Evolutionary conservation across 225 moss, liverwort and hornwort genomes (phyloP).

Genomic region (Bryoerythrophyllum caledonicum): DNA sequence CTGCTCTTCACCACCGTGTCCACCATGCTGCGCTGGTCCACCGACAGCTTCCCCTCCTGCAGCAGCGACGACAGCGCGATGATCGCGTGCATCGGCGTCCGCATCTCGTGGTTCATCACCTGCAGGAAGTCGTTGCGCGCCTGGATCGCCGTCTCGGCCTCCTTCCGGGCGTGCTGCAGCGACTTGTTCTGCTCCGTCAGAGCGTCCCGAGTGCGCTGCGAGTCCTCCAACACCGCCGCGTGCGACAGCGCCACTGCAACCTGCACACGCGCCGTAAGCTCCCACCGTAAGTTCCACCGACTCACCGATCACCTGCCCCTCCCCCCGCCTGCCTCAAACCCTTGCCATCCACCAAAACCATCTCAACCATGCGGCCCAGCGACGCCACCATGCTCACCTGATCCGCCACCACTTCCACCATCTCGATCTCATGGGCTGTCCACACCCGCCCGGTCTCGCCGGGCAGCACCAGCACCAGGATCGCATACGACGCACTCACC

Average conservation of each 20-base stretch:
- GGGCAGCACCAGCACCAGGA: slow-evolving; percentile 82
- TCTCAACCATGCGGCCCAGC: not conserved
- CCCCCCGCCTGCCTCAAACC: not conserved
- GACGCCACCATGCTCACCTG: slow-evolving; percentile 51
- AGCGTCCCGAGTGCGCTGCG: slow-evolving; percentile 78
- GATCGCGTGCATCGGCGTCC: slow-evolving; percentile 97
- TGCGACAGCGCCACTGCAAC: slow-evolving; percentile 96
- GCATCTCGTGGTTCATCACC: slow-evolving; percentile 99
- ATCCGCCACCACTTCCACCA: slow-evolving; percentile 95
- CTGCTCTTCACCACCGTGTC: slow-evolving; percentile 96
- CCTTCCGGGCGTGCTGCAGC: slow-evolving; percentile 66
- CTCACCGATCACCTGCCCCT: not conserved
- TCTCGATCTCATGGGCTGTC: slow-evolving; percentile 78
- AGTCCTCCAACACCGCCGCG: slow-evolving; percentile 93
- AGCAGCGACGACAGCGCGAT: slow-evolving; percentile 89
- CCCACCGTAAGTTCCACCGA: slow-evolving; percentile 3
- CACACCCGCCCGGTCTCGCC: slow-evolving; percentile 76
- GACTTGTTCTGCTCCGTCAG: slow-evolving; percentile 87
- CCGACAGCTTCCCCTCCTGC: slow-evolving; percentile 68
- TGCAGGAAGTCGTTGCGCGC: slow-evolving; percentile 92
- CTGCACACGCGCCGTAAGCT: slow-evolving; percentile 32
- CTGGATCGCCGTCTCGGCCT: slow-evolving; percentile 80
- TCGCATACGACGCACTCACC: slow-evolving; percentile 80
- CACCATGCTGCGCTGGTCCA: slow-evolving; percentile 86
- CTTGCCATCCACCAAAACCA: not conserved